Base-by-base conservation (phyloP, 1,284 basidiomycete genomes). In the Mycosarcoma mackinlayi region DNA sequence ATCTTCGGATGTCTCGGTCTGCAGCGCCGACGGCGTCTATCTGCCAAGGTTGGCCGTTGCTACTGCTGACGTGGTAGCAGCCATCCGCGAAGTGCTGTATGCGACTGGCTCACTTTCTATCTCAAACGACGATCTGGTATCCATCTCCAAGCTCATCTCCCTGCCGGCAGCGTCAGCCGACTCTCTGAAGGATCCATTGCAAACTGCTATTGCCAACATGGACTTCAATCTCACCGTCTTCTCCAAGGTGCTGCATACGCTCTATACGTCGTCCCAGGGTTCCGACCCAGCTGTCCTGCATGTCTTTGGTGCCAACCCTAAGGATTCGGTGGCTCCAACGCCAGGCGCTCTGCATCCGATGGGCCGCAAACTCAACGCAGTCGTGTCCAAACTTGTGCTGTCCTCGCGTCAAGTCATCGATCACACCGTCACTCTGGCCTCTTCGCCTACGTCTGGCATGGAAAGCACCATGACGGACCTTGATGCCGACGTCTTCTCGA, bases 381-480 rank as follows among this genome's bases (percentile, higher is more conserved):
- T 84, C 7, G 79, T 86, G 14, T 85, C 85, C 21, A 85, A 85
- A 56, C 80, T 86, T 18, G 81, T 84, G 11, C 79, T 86, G 3
- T 84, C 84, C 10, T 77, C 84, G 8, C 82, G 85, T 4, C 84
- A 85, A 33, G 77, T 81, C 39, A 78, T 82, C 46, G 76, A 78
- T 28, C 72, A 76, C 44, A 66, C 62, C 16, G 62, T 71, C 46
- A 71, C 68, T 6, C 68, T 71, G 4, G 58, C 62, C 24, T 71
- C 68, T 2, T 71, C 68, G 39, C 68, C 62, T 0, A 66, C 68
- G 14, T 65, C 68, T 9, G 37, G 58, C 30, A 50, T 58, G 51
- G 62, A 66, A 39, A 66, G 62, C 50, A 71, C 68, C 41, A 71
- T 71, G 68, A 71, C 68, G 3, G 62, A 65, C 33, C 55, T 71